Conservation (phyloP, 2,329 filamentous ascomycete genomes). For the Fusarium sp. region DNA sequence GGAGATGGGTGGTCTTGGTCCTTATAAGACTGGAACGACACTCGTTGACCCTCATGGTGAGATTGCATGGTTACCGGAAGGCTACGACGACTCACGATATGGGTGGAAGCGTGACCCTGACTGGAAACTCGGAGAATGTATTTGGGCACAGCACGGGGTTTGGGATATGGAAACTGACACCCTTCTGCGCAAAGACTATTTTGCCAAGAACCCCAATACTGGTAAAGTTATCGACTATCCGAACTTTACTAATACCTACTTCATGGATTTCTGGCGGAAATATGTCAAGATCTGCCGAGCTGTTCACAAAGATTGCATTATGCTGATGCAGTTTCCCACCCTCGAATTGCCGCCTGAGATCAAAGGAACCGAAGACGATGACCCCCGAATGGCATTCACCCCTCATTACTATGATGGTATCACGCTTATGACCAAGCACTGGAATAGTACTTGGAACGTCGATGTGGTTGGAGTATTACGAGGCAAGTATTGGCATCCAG, state of each 20-base stretch:
- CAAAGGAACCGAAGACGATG: constrained; percentile 90
- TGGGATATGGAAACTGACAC: constrained; percentile 89
- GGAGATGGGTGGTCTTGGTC: constrained; percentile 94
- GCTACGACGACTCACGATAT: constrained; percentile 89
- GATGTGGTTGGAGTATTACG: constrained; percentile 94
- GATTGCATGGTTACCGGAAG: constrained; percentile 85
- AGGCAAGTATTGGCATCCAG: constrained; percentile 88
- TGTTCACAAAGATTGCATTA: constrained; percentile 84
- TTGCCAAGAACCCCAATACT: constrained; percentile 81
- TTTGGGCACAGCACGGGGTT: constrained; percentile 97
- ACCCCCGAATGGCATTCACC: constrained; percentile 90
- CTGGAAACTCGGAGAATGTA: constrained; percentile 94
- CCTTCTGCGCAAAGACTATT: constrained; percentile 88
- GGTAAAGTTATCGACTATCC: constrained; percentile 84
- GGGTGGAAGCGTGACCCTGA: constrained; percentile 89
- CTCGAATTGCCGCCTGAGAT: constrained; percentile 91
- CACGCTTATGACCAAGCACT: constrained; percentile 97
- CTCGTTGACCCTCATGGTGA: constrained; percentile 91
- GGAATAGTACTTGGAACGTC: constrained; percentile 98
- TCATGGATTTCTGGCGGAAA: constrained; percentile 85
- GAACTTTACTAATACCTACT: constrained; percentile 91
- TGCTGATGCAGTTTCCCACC: constrained; percentile 93
- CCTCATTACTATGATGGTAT: constrained; percentile 98
- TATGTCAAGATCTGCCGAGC: constrained; percentile 82
- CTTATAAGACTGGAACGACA: constrained; percentile 87